A percentile compares a stretch with the other conserved stretches of the same genome.
Evolutionary conservation across 805 yeast species (phyloP).

Genomic region (Ogataea salicorniae): DNA sequence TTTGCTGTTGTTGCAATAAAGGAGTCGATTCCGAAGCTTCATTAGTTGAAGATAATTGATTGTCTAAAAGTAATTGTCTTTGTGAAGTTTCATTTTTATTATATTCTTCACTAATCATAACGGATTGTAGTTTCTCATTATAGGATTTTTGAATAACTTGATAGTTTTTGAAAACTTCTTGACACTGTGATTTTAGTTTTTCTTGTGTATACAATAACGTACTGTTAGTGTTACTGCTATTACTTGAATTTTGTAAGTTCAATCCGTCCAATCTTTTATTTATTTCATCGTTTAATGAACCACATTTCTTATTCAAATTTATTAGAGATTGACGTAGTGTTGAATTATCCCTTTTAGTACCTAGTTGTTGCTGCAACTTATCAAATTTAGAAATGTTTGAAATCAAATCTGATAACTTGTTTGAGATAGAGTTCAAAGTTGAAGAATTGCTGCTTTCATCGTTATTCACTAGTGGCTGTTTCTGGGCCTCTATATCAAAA

Average conservation of each 20-base stretch:
- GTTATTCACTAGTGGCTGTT: constrained; percentile 1
- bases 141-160: constrained; percentile 40
- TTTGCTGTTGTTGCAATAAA: constrained; percentile 20
- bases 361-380: constrained; percentile 43
- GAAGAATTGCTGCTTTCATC: not conserved
- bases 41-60: not conserved
- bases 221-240: constrained; percentile 2
- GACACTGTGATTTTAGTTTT: constrained; percentile 53
- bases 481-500: constrained; percentile 46
- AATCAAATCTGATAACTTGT: constrained; percentile 23
- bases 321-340: constrained; percentile 32
- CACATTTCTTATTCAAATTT: constrained; percentile 15
- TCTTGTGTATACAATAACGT: constrained; percentile 38
- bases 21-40: constrained; percentile 15
- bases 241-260: constrained; percentile 1
- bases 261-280: constrained; percentile 10
- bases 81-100: constrained; percentile 12
- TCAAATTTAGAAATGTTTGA: constrained; percentile 47
- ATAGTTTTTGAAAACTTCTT: constrained; percentile 43
- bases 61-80: not conserved
- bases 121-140: constrained; percentile 42
- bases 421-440: constrained; percentile 15
- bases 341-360: constrained; percentile 45
- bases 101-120: constrained; percentile 29
- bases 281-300: constrained; percentile 13